Conservation (phyloP, 2,329 filamentous ascomycete genomes). For the Arachnopeziza araneosa region DNA sequence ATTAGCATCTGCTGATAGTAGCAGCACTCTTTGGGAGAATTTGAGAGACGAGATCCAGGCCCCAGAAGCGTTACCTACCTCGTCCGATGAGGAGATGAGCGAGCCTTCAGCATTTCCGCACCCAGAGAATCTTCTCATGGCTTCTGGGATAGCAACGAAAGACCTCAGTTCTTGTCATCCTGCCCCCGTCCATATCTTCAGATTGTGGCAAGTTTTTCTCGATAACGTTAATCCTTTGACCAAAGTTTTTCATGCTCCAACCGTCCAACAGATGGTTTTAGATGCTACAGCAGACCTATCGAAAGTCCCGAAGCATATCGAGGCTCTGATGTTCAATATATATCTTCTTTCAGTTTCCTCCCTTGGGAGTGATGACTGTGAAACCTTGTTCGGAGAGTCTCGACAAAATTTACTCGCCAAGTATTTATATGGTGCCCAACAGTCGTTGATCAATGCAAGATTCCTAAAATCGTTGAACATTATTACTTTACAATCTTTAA, state of each 20-base stretch:
- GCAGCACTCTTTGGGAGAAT: constrained; percentile 27
- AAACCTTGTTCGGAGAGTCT: constrained; percentile 47
- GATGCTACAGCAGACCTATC: constrained; percentile 50
- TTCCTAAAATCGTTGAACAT: constrained; percentile 62
- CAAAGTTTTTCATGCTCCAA: constrained; percentile 64
- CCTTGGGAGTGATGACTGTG: constrained; percentile 50
- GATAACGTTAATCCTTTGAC: constrained; percentile 65
- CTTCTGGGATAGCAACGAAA: constrained; percentile 33
- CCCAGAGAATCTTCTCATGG: constrained; percentile 43
- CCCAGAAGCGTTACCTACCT: constrained; percentile 28
- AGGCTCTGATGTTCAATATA: constrained; percentile 64
- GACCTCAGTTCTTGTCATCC: constrained; percentile 49
- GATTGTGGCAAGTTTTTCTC: constrained; percentile 65
- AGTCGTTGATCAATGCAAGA: constrained; percentile 61
- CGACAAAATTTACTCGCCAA: constrained; percentile 46
- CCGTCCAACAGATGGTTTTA: constrained; percentile 57
- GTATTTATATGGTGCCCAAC: constrained; percentile 55
- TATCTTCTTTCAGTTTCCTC: constrained; percentile 57
- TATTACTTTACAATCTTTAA: constrained; percentile 60
- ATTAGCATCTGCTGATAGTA: background rate
- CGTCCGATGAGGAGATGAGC: constrained; percentile 26
- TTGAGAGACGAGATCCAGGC: constrained; percentile 26
- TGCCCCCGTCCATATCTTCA: constrained; percentile 52
- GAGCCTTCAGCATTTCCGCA: constrained; percentile 23
- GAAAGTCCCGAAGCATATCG: constrained; percentile 42